Evolutionary conservation across 495 filamentous ascomycete genomes (phyloP), one percentile per base, ranked within the genome.

Genomic region (Penicillium silybi): DNA sequence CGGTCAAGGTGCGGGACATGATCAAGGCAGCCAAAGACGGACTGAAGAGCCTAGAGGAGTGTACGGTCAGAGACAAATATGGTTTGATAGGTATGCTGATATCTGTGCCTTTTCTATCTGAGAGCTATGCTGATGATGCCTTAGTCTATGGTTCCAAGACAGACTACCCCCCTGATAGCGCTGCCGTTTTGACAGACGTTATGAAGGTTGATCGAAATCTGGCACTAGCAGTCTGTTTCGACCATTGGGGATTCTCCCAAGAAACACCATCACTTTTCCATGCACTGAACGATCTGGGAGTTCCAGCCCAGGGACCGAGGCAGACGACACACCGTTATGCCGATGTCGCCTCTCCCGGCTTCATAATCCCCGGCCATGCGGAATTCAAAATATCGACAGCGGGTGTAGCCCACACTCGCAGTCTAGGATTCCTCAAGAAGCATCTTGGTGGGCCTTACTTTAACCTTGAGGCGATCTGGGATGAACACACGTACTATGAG

Each of bases 381-480:
- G 51, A 63, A 38, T 73, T 71, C 56, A 58, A 63, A 4, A 50
- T 55, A 40, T 53, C 63, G n/a, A 56, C 64, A 0, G 70, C 62
- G 4, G 65, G 61, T 0, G 56, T 70, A 0, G 56, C 67, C 0
- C 71, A 74, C 26, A 70, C 67, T n/a, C 69, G 69, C 4, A 59
- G 48, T 19, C 35, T 72, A 2, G 58, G 47, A 1, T 71, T 71
- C 34, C 7, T 74, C 11, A 74, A 74, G 41, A 61, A 58, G 27
- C 53, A 64, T 7, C 20, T 72, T 13, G 51, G 53, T 5, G 71
- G 69, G 1, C 71, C 71, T 0, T 69, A 82, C 35, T 82, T 81
- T 41, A 80, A 85, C 44, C 64, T 86, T 3, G 85, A 87, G 57
- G 66, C 62, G 19, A 77, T 82, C 19, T 77, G 83, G 68, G 85